Percentiles rank a stretch among this genome's conserved stretches.
phyloP scores from a whole-genome alignment of 2,329 filamentous ascomycete genomes.

The Lasiodiplodia sp. region DNA sequence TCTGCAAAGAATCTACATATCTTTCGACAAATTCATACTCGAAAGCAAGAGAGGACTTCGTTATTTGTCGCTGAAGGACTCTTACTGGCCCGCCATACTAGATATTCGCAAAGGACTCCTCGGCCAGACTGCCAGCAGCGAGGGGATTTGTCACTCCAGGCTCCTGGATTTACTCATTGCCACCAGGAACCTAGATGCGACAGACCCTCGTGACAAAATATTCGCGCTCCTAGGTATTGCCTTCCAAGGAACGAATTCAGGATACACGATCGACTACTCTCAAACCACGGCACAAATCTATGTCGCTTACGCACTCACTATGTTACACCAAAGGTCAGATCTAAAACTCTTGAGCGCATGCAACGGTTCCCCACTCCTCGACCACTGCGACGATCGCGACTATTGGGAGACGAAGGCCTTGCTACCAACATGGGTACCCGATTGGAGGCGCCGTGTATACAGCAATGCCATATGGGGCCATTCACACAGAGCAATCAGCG shows the following conservation, averaged over 20 bases:
- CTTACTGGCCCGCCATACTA: not conserved
- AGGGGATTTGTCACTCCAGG: not conserved
- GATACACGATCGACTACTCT: not conserved
- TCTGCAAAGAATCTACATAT: not conserved
- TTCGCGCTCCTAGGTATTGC: not conserved
- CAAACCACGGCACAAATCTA: not conserved
- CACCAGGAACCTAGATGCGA: not conserved
- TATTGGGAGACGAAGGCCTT: not conserved
- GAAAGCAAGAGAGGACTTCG: not conserved
- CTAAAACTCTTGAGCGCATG: not conserved
- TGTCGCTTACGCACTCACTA: not conserved
- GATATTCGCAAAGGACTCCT: not conserved
- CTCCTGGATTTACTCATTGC: not conserved
- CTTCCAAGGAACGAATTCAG: not conserved
- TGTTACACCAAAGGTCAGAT: not conserved
- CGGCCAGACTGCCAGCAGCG: not conserved
- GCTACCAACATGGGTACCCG: not conserved
- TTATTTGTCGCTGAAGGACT: accelerated
- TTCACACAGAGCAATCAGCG: too few species aligned
- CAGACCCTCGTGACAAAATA: not conserved
- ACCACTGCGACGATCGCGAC: not conserved
- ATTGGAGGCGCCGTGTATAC: not conserved
- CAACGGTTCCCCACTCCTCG: not conserved
- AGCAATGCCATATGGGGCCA: not conserved
- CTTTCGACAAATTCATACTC: not conserved